A percentile compares a stretch with the other conserved stretches of the same genome.
Evolutionary conservation across 2,329 filamentous ascomycete genomes (phyloP).

Genomic region (Ophiocordyceps unilateralis): DNA sequence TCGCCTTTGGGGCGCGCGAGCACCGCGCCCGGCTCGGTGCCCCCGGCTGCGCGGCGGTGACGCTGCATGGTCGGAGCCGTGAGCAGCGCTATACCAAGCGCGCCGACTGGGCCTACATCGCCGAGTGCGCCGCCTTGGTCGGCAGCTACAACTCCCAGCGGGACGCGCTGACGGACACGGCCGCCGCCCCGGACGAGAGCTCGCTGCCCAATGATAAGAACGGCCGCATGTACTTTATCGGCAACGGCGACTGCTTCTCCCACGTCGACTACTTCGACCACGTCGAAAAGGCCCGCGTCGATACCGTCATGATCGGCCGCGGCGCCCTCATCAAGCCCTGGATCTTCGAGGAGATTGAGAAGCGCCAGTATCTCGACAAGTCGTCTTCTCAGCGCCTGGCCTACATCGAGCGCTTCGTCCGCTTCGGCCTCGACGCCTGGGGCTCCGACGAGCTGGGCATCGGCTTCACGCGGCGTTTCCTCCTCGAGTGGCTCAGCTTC

Average conservation of each 20-base stretch:
- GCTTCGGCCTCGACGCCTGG: constrained; percentile 87
- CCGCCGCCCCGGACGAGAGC: constrained; percentile 57
- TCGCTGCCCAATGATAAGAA: constrained; percentile 48
- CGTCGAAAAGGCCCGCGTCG: constrained; percentile 61
- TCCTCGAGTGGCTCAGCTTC: constrained; percentile 94
- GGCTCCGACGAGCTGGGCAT: constrained; percentile 89
- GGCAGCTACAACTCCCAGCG: constrained; percentile 58
- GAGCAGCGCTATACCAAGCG: constrained; percentile 85
- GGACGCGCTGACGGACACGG: constrained; percentile 55
- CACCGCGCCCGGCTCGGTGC: constrained; percentile 52
- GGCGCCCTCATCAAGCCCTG: constrained; percentile 95
- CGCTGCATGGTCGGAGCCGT: constrained; percentile 79
- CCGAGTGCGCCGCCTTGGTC: constrained; percentile 73
- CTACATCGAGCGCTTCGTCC: constrained; percentile 77
- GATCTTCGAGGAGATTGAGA: constrained; percentile 92
- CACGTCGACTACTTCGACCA: constrained; percentile 74
- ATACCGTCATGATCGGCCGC: constrained; percentile 93
- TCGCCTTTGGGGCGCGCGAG: constrained; percentile 66
- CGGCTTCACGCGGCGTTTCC: constrained; percentile 75
- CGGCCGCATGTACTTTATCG: constrained; percentile 73
- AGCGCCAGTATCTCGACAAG: constrained; percentile 90
- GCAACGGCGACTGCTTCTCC: constrained; percentile 93
- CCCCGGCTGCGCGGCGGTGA: constrained; percentile 84
- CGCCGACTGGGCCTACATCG: constrained; percentile 93
- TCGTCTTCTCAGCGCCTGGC: constrained; percentile 69